Evolutionary conservation across 2,329 filamentous ascomycete genomes (phyloP), one percentile per base, ranked within the genome.

Genomic region (Monosporascus sp.): DNA sequence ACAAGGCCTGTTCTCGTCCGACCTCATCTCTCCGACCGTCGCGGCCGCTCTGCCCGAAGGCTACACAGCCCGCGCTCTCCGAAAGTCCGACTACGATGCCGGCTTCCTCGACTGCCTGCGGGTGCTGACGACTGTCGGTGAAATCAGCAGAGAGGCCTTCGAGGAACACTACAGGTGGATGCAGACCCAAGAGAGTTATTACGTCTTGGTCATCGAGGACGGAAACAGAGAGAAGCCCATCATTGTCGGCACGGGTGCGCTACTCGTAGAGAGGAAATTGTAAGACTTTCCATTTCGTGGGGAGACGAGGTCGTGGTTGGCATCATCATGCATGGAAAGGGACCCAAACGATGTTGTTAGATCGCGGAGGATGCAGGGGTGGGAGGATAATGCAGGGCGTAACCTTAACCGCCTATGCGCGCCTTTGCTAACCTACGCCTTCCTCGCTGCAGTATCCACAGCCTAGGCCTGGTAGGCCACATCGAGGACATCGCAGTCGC

Each of bases 401-500:
- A 49, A 38, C 49, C 43, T 35, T 28, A 26, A 49, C 35, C 15
- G 11, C 37, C 53, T 17, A 3, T 40, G 24, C 24, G 47, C 37
- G 17, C 44, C 37, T 37, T 49, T 59, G 53, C 66, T 64, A 49
- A 64, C 57, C 40, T 56, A 46, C 44, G 48, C 22, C 35, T 50
- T 41, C 41, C 35, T 35, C 26, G 31, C 24, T 48, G 61, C 62
- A 88, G 86, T 70, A 92, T 94, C 63, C 89, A 93, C 70, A 84
- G 82, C 62, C 81, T 94, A 45, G 89, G 89, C 49, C 76, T 87
- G 22, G 93, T 97, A 26, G 94, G 93, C 14, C 94, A 97, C 73
- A 97, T 97, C 72, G 94, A 97, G 72, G 94, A 99, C 70, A 97
- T 99, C 69, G 92, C 93, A 18, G 92, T 99, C 38, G 86, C 89